Evolutionary conservation across 2,329 filamentous ascomycete species (phyloP), one percentile per base, ranked within the genome.

Genomic region (Ascomycota sp.): DNA sequence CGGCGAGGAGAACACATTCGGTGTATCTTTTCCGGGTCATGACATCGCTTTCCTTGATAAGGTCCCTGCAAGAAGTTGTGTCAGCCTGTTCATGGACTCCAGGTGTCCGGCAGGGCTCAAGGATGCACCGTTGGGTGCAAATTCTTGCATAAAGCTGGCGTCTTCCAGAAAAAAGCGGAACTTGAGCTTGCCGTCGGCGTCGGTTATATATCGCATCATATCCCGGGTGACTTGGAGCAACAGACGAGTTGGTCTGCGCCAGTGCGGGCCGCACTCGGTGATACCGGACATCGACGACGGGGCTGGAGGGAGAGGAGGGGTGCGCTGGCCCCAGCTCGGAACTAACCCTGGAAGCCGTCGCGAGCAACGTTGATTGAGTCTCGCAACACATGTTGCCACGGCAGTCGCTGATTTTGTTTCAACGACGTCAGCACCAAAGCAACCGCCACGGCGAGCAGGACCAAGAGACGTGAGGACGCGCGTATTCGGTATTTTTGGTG

Each of bases 1-100:
- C 10, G 11, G 19, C 9, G 12, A 23, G 1, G 17, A 9, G 15
- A 28, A 38, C 55, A 37, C 45, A 55, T 52, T 56, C 43, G 26
- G 80, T 83, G 45, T 85, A 92, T 33, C 85, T 67, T 43, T 74
- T 77, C 27, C 85, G 63, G 0, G 76, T 85, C 43, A 95, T 82
- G 0, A 53, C 75, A 29, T 92, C 80, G 12, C 80, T 81, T 3
- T 83, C 52, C 12, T 64, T 57, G 0, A 93, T 3, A 80, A 57
- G 0, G 64, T 75, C 4, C 83, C 57, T 59, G 23, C 5, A 23
- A 7, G 12, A n/a, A 4, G 7, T 4, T 4, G 2, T 20, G 30
- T 31, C 5, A 32, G 20, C 13, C 7, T n/a, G 5, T 19, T 8
- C 23, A 40, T 17, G 38, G 29, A 17, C 8, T 20, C 12, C 10